phyloP scores from a whole-genome alignment of 805 yeast genomes.

The Wickerhamomyces sydowiorum region DNA sequence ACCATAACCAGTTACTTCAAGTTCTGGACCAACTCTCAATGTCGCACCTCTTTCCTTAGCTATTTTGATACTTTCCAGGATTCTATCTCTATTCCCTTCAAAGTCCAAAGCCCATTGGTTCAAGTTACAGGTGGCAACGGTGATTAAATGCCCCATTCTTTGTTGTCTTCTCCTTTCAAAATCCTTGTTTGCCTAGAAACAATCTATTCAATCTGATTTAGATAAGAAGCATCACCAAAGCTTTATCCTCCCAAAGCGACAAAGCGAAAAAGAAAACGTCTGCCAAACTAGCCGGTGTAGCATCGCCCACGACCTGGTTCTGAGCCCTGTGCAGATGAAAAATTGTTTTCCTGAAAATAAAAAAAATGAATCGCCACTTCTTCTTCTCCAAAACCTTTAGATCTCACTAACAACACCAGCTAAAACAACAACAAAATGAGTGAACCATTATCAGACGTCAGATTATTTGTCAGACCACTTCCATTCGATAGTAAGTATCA shows the following conservation, averaged over 20 bases:
- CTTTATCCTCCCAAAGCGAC: no score
- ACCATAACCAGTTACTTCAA: conserved; percentile 92
- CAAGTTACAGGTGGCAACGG: conserved; percentile 88
- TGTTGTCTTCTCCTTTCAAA: no score
- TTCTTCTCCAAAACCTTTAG: not conserved
- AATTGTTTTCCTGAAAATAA: not conserved
- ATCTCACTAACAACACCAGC: not conserved
- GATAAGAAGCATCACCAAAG: no score
- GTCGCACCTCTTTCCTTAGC: conserved; percentile 76
- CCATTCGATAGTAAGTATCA: conserved; percentile 40
- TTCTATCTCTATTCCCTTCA: conserved; percentile 94
- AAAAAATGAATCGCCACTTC: not conserved
- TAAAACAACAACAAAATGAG: conserved; percentile 3
- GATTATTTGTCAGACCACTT: conserved; percentile 59
- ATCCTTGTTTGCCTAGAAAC: not conserved
- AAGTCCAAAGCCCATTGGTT: conserved; percentile 99
- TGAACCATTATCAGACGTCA: conserved; percentile 32
- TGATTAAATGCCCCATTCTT: conserved; percentile 80
- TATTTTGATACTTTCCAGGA: conserved; percentile 66
- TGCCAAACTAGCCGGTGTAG: no score
- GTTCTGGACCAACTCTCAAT: conserved; percentile 93
- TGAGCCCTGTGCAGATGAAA: not conserved
- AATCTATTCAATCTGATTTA: no score
- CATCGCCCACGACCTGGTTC: no score
- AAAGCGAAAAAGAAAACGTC: no score